Conservation (phyloP, 352 stramenopile genomes). For the Phytophthora podocarpi region DNA sequence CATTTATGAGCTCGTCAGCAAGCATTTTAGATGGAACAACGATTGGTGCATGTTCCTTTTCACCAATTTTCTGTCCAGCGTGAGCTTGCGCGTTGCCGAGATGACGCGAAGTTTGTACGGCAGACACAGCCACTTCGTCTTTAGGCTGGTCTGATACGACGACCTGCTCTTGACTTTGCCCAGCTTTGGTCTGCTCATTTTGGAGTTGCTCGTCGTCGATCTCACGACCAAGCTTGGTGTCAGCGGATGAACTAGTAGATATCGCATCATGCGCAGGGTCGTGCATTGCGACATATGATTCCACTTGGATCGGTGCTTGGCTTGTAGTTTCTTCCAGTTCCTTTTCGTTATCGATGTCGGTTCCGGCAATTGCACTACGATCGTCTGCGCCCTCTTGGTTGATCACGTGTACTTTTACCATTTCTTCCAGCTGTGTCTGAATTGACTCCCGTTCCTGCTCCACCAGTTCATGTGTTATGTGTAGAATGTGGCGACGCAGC, state of each 20-base stretch:
- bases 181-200: not conserved
- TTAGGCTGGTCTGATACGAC: not conserved
- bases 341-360: constrained; percentile 2
- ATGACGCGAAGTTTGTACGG: not conserved
- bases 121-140: not conserved
- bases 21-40: not conserved
- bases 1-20: not conserved
- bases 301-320: not conserved
- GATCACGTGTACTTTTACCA: constrained; percentile 19
- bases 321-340: not conserved
- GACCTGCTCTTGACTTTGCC: not conserved
- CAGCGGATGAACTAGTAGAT: not conserved
- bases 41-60: not conserved
- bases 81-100: not conserved
- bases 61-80: not conserved
- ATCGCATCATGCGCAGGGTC: not conserved
- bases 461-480: constrained; percentile 58
- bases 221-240: not conserved
- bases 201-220: not conserved
- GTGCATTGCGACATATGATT: not conserved
- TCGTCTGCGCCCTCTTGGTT: constrained; percentile 1
- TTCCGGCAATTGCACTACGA: not conserved
- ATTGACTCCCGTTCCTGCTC: constrained; percentile 60
- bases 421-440: constrained; percentile 43
- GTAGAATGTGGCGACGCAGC: constrained; percentile 53